Percentiles rank a stretch among this genome's conserved stretches.
phyloP scores from a whole-genome alignment of 306 rosid genomes.

The Cicer pinnatifidum region DNA sequence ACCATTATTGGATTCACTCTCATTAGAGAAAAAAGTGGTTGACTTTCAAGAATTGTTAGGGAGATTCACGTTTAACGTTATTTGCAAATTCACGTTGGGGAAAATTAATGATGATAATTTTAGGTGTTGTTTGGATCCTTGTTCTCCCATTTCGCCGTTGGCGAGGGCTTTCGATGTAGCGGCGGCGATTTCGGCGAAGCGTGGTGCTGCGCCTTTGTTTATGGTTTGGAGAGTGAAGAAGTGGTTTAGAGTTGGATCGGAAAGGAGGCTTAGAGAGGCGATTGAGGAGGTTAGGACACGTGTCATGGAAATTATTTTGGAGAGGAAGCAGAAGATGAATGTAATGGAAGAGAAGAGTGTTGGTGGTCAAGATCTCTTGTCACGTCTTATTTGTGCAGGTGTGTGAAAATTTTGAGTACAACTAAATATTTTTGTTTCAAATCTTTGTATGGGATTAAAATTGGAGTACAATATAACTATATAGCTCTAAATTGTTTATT shows the following conservation, averaged over 20 bases:
- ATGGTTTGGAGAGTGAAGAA: slow-evolving; percentile 77
- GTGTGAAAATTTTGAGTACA: neutral
- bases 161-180: slow-evolving; percentile 71
- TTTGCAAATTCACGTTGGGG: slow-evolving; percentile 67
- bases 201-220: slow-evolving; percentile 74
- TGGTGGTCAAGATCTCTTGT: slow-evolving; percentile 61
- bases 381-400: slow-evolving; percentile 63
- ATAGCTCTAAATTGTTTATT: too few species aligned
- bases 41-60: slow-evolving; percentile 78
- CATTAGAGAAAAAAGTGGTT: slow-evolving; percentile 35
- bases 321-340: slow-evolving; percentile 49
- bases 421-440: neutral
- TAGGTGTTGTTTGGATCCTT: slow-evolving; percentile 62
- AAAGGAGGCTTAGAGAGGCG: slow-evolving; percentile 57
- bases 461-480: too few species aligned
- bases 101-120: slow-evolving; percentile 43
- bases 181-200: slow-evolving; percentile 68
- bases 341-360: neutral
- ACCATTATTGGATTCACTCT: slow-evolving; percentile 61
- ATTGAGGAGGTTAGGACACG: slow-evolving; percentile 59
- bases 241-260: slow-evolving; percentile 80
- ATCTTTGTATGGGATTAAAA: too few species aligned
- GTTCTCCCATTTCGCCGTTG: slow-evolving; percentile 46
- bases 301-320: slow-evolving; percentile 58
- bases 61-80: slow-evolving; percentile 51